Percentiles rank a stretch among this genome's conserved stretches.
phyloP scores from a whole-genome alignment of 306 rosid species.

The Castanopsis chinensis region DNA sequence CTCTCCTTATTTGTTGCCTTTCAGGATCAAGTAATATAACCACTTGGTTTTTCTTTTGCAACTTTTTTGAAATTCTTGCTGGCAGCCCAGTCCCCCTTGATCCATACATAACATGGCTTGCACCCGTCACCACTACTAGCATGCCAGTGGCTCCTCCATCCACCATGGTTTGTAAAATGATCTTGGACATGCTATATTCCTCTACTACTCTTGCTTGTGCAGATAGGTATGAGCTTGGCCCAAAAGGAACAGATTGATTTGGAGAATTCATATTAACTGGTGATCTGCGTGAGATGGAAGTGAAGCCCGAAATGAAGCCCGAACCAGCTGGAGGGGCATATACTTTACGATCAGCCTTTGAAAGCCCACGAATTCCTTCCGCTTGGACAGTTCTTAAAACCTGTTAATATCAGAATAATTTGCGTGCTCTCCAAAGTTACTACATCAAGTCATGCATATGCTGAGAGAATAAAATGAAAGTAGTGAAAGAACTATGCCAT shows the following conservation, averaged over 20 bases:
- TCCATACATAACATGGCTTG: constrained; percentile 86
- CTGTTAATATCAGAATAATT: constrained; percentile 38
- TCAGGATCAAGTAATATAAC: constrained; percentile 90
- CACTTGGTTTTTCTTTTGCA: constrained; percentile 88
- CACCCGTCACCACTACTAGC: constrained; percentile 88
- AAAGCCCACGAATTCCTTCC: constrained; percentile 83
- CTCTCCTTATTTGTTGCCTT: constrained; percentile 79
- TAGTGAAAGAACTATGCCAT: background rate
- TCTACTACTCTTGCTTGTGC: constrained; percentile 91
- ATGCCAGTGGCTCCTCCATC: constrained; percentile 68
- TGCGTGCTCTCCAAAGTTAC: background rate
- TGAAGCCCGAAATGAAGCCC: constrained; percentile 81
- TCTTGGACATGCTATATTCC: constrained; percentile 80
- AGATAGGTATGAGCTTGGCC: constrained; percentile 87
- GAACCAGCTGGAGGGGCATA: constrained; percentile 97
- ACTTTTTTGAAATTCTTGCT: constrained; percentile 82
- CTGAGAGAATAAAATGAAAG: background rate
- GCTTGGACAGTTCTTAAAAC: constrained; percentile 86
- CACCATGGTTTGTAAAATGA: constrained; percentile 55
- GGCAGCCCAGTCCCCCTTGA: constrained; percentile 89
- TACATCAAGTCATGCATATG: background rate
- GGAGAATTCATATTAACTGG: constrained; percentile 49
- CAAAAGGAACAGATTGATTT: constrained; percentile 62
- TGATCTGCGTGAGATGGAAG: constrained; percentile 58
- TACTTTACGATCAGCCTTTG: constrained; percentile 69